Percentiles rank a stretch among this genome's conserved stretches.
Evolutionary conservation across 805 yeast species (phyloP).

Genomic region (Pichia deserticola): DNA sequence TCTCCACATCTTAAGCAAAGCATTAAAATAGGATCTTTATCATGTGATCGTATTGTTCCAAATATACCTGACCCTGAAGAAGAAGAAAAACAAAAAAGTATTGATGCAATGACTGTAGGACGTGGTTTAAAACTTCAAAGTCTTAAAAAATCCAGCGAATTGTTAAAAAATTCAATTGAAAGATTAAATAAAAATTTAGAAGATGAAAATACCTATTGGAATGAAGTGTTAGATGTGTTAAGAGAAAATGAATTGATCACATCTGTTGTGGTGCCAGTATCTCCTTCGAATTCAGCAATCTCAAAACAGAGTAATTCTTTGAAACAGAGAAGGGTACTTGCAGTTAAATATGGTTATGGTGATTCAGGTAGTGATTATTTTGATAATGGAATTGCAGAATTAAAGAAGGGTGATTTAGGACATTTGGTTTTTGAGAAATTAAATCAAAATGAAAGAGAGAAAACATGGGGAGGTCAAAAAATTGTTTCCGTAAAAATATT

Average conservation of each 20-base stretch:
- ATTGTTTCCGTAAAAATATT: constrained; percentile 52
- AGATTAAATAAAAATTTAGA: constrained; percentile 46
- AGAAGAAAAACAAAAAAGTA: constrained; percentile 12
- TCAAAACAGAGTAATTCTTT: background rate
- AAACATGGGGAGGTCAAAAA: constrained; percentile 30
- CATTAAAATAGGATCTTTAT: constrained; percentile 70
- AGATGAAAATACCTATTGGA: constrained; percentile 67
- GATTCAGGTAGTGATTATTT: constrained; percentile 78
- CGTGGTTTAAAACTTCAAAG: constrained; percentile 84
- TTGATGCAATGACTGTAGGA: constrained; percentile 32
- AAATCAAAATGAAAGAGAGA: constrained; percentile 29
- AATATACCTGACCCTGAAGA: constrained; percentile 15
- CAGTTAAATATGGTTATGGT: constrained; percentile 84
- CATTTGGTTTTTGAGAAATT: constrained; percentile 32
- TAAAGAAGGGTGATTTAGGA: constrained; percentile 44
- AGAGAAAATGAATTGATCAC: constrained; percentile 54
- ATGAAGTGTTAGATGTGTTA: constrained; percentile 36
- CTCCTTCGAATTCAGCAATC: background rate
- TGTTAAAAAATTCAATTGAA: constrained; percentile 43
- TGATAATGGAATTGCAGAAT: constrained; percentile 70
- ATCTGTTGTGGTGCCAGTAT: constrained; percentile 33
- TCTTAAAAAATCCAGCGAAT: constrained; percentile 44
- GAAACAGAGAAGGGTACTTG: constrained; percentile 21
- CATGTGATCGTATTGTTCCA: constrained; percentile 35
- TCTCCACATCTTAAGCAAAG: constrained; percentile 73